Evolutionary conservation across 2,329 filamentous ascomycete genomes (phyloP).

Genomic region (Beauveria caledonica): DNA sequence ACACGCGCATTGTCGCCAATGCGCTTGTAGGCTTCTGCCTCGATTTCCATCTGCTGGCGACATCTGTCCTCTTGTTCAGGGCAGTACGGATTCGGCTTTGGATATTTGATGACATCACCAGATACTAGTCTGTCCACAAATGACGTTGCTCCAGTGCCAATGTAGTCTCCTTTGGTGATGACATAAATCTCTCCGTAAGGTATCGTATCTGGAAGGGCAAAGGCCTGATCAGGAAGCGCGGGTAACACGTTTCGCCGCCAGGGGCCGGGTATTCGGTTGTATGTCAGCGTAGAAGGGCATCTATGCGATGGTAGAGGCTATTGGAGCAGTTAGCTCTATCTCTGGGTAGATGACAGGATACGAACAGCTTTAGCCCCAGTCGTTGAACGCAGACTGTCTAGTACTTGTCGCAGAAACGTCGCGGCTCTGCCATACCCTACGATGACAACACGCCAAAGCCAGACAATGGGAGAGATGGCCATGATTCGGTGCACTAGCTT

Average conservation of each 20-base stretch:
- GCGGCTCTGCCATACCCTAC: too few relatives aligned
- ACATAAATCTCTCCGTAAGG: conserved; percentile 16
- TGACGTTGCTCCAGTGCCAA: conserved; percentile 14
- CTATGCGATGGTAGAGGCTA: too few relatives aligned
- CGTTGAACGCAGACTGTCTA: too few relatives aligned
- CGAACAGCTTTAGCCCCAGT: too few relatives aligned
- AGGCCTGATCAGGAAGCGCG: conserved; percentile 15
- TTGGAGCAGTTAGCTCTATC: too few relatives aligned
- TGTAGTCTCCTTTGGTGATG: conserved; percentile 15
- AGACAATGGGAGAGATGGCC: too few relatives aligned
- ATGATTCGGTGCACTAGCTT: too few relatives aligned
- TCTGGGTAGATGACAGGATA: too few relatives aligned
- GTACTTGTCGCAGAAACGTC: too few relatives aligned
- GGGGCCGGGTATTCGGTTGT: conserved; percentile 9
- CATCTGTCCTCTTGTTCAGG: background rate
- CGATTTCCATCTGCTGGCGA: conserved; percentile 16
- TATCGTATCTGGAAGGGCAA: conserved; percentile 15
- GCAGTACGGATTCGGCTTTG: conserved; percentile 16
- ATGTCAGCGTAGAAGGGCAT: too few relatives aligned
- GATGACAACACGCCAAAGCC: too few relatives aligned
- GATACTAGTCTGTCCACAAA: conserved; percentile 17
- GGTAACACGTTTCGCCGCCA: background rate
- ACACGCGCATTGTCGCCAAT: conserved; percentile 17
- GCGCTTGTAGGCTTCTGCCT: conserved; percentile 19
- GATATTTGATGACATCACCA: conserved; percentile 18